Evolutionary conservation across 805 yeast genomes (phyloP), one percentile per base, ranked within the genome.

Genomic region (Kuraishia borneana): DNA sequence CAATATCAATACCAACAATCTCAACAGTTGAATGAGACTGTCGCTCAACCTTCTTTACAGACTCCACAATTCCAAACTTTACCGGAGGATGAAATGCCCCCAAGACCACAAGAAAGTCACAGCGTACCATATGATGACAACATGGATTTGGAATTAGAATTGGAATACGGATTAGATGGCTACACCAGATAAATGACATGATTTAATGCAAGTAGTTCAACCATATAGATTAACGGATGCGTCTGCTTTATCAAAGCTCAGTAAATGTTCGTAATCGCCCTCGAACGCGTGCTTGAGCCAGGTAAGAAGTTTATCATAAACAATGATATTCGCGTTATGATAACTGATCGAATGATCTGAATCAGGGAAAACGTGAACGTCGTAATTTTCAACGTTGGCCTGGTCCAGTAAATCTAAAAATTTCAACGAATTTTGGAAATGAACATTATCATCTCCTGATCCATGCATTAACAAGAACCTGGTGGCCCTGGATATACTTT

Each of bases 381-480:
- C 92, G 43, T 76, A 83, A 56, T 92, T 92, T 48, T 83, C 94
- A n/a, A 87, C 71, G 3, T 68, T 70, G n/a, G 64, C 70, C 36
- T 76, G 46, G 47, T 88, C 79, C 36, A 89, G 64, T 43, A 70
- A 60, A 57, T 92, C 97, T 31, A 92, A 50, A 26, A 92, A 61
- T 51, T 77, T 75, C 39, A 85, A 64, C 30, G 89, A 72, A 59
- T 92, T 84, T 53, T 92, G 98, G 57, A 88, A 73, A 58, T 92
- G 97, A 31, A 92, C 98, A 47, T 92, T 92, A 56, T 92, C 98
- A 58, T 92, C 98, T 4, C 96, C 95, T 0, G 96, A 78, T 1
- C 98, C 98, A 51, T 89, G 98, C 84, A 89, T 84, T 25, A 92
- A 52, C 40, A 92, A 56, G 48, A 92, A 85, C 47, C 97, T 65